These are phyloP conservation scores for Nemania sp. DNA, from an alignment of 2,329 filamentous ascomycete species.

Conservation along the genomic window DNA sequence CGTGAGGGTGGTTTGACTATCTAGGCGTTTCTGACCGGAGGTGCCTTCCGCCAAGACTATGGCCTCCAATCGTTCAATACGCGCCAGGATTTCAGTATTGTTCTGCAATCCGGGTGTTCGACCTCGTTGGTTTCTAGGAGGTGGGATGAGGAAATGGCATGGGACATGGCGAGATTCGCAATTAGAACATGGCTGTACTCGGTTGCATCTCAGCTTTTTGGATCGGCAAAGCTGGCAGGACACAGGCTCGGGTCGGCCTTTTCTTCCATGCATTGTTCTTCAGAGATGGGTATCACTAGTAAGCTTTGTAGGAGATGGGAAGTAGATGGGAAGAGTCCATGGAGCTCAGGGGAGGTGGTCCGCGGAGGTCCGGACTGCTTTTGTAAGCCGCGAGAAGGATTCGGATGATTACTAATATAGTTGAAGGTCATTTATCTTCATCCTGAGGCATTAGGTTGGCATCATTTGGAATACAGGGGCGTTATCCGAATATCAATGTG, in stretches of 20 bases:
- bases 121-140: slow-evolving; percentile 21
- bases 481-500: not conserved
- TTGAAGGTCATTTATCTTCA: not conserved
- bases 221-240: slow-evolving; percentile 42
- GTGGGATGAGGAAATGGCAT: slow-evolving; percentile 38
- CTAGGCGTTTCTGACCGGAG: not conserved
- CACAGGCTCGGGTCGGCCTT: slow-evolving; percentile 36
- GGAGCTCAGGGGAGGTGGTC: slow-evolving; percentile 20
- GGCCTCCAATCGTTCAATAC: slow-evolving; percentile 41
- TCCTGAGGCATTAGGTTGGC: not conserved
- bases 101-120: not conserved
- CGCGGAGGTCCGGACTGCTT: slow-evolving; percentile 3
- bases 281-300: not conserved
- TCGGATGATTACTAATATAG: slow-evolving; percentile 8
- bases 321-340: slow-evolving; percentile 27
- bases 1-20: not conserved
- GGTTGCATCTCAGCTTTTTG: slow-evolving; percentile 42
- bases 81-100: slow-evolving; percentile 33
- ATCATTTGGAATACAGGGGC: not conserved
- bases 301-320: not conserved
- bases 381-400: slow-evolving; percentile 10
- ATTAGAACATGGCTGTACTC: slow-evolving; percentile 41
- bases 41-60: slow-evolving; percentile 33
- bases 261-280: slow-evolving; percentile 36
- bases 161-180: slow-evolving; percentile 37